phyloP scores from a whole-genome alignment of 2,329 filamentous ascomycete species.

The Xylariaceae sp. region DNA sequence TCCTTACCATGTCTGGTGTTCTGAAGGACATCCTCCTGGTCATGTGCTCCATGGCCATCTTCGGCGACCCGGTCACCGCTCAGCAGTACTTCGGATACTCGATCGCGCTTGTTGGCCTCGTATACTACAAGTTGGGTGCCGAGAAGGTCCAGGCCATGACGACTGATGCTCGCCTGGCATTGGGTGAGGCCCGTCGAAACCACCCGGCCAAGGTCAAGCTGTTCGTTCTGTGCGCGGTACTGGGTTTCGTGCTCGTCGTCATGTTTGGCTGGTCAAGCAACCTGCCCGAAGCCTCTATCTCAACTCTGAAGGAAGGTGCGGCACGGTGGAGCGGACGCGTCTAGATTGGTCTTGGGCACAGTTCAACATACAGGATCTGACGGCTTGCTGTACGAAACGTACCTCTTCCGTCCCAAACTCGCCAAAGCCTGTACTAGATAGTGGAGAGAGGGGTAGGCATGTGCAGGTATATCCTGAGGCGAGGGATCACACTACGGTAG shows the following conservation, averaged over 20 bases:
- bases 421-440: no score
- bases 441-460: no score
- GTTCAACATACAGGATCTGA: no score
- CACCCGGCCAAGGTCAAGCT: slow-evolving; percentile 16
- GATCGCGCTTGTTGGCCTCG: slow-evolving; percentile 40
- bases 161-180: slow-evolving; percentile 12
- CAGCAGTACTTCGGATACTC: slow-evolving; percentile 65
- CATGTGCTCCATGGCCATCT: slow-evolving; percentile 58
- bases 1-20: slow-evolving; percentile 64
- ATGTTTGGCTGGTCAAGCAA: slow-evolving; percentile 14
- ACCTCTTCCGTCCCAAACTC: no score
- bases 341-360: no score
- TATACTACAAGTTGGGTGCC: slow-evolving; percentile 22
- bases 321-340: no score
- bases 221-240: slow-evolving; percentile 10
- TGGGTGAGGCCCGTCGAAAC: slow-evolving; percentile 14
- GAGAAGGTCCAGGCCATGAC: slow-evolving; percentile 19
- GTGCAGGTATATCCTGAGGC: no score
- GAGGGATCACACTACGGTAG: no score
- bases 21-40: slow-evolving; percentile 68
- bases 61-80: slow-evolving; percentile 54
- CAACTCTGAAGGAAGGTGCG: slow-evolving; percentile 3
- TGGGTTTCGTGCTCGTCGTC: slow-evolving; percentile 10
- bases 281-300: slow-evolving; percentile 8
- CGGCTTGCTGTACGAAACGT: no score